phyloP scores from a whole-genome alignment of 129 eudicot species.

The Flaveria sonorensis region DNA sequence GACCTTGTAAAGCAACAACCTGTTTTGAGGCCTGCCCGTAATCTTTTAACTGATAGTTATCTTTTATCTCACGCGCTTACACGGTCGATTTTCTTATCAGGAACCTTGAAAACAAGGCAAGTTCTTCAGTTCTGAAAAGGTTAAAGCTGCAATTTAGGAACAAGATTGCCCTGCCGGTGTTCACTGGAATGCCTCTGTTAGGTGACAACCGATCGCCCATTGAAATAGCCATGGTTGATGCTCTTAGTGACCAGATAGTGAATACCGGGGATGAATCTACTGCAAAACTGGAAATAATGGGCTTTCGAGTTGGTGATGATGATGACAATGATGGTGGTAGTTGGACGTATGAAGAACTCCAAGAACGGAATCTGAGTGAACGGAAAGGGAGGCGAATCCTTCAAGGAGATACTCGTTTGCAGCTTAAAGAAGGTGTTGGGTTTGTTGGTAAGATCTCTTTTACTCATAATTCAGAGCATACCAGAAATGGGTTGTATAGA shows the following conservation, averaged over 20 bases:
- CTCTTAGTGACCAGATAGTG: slow-evolving; percentile 42
- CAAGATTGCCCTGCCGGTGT: slow-evolving; percentile 38
- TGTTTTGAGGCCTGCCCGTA: no score
- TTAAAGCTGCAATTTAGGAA: slow-evolving; percentile 41
- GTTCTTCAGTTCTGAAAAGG: slow-evolving; percentile 25
- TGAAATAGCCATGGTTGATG: slow-evolving; percentile 49
- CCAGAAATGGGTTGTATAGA: slow-evolving; percentile 45
- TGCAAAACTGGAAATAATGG: slow-evolving; percentile 50
- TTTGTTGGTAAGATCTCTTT: slow-evolving; percentile 35
- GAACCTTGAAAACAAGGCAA: slow-evolving; percentile 29
- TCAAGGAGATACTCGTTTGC: slow-evolving; percentile 41
- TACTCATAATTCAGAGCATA: slow-evolving; percentile 38
- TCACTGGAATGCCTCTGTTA: slow-evolving; percentile 50
- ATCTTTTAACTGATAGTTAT: background rate
- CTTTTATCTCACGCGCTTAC: slow-evolving; percentile 15
- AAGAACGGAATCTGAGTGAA: slow-evolving; percentile 39
- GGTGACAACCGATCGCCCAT: slow-evolving; percentile 38
- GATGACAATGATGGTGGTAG: slow-evolving; percentile 43
- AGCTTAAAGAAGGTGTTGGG: slow-evolving; percentile 53
- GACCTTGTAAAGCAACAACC: no score
- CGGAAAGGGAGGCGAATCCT: slow-evolving; percentile 52
- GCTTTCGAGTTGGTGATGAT: slow-evolving; percentile 44
- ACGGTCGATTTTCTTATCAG: slow-evolving; percentile 27
- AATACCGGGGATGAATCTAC: slow-evolving; percentile 52
- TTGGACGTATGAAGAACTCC: slow-evolving; percentile 51